Percentiles rank a stretch among this genome's conserved stretches.
Evolutionary conservation across 208 protist genomes (phyloP).

Genomic region (Crithidia thermophila): DNA sequence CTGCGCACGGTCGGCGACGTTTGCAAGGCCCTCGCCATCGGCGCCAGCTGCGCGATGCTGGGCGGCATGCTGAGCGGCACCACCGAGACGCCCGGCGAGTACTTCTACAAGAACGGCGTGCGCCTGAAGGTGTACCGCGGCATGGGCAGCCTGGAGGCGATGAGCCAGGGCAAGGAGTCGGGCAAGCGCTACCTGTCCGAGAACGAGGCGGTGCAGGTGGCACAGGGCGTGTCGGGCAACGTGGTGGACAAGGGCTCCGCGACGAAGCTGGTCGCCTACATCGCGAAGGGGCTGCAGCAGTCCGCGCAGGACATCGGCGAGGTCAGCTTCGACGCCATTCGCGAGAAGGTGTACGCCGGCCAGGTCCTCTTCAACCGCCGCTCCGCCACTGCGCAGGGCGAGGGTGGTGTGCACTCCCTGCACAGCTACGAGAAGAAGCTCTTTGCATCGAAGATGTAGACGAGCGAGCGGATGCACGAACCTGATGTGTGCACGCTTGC

Average conservation of each 20-base stretch:
- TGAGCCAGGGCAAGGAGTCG: constrained; percentile 90
- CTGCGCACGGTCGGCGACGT: constrained; percentile 95
- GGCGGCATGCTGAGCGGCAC: constrained; percentile 94
- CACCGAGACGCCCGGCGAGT: constrained; percentile 92
- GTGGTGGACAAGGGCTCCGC: constrained; percentile 94
- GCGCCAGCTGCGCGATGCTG: constrained; percentile 90
- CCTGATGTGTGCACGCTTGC: background rate
- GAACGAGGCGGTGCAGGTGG: constrained; percentile 90
- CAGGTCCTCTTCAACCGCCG: constrained; percentile 93
- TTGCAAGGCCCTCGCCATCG: constrained; percentile 95
- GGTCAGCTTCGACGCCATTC: constrained; percentile 74
- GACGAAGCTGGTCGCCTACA: constrained; percentile 85
- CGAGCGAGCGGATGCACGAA: background rate
- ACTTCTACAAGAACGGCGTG: constrained; percentile 92
- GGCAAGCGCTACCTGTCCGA: constrained; percentile 93
- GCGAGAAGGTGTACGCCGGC: constrained; percentile 88
- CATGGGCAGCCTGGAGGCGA: constrained; percentile 96
- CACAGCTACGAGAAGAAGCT: constrained; percentile 93
- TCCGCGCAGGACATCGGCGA: constrained; percentile 94
- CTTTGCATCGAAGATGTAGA: constrained; percentile 81
- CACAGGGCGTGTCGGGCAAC: constrained; percentile 92
- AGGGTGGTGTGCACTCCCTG: constrained; percentile 93
- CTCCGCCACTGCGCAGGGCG: constrained; percentile 89
- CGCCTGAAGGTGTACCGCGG: constrained; percentile 96
- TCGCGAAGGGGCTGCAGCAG: constrained; percentile 93